phyloP scores from a whole-genome alignment of 257 asterid genomes.

The Fraxinus quadrangulata region DNA sequence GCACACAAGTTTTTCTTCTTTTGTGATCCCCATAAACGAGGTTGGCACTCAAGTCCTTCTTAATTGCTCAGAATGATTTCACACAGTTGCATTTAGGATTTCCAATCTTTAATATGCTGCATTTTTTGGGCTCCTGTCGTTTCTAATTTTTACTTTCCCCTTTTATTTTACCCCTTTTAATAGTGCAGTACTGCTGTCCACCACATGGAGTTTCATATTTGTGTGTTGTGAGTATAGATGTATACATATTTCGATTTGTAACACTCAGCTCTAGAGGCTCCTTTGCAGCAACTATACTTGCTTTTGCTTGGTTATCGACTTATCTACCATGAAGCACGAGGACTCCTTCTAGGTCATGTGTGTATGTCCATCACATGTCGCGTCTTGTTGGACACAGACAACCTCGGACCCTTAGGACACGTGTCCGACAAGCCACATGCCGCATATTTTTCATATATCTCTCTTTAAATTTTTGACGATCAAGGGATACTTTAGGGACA shows the following conservation, averaged over 20 bases:
- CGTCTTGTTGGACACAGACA: too few species aligned
- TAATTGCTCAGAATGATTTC: constrained; percentile 1
- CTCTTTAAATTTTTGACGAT: too few species aligned
- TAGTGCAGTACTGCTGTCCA: background rate
- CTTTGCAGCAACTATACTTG: background rate
- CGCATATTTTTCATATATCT: too few species aligned
- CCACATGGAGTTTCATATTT: background rate
- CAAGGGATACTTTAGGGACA: too few species aligned
- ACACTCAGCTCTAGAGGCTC: background rate
- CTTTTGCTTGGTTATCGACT: background rate
- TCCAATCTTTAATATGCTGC: background rate
- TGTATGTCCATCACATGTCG: too few species aligned
- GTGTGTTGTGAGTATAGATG: background rate
- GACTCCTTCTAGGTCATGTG: too few species aligned
- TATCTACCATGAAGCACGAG: too few species aligned
- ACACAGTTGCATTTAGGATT: background rate
- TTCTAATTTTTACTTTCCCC: background rate
- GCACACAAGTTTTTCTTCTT: constrained; percentile 99
- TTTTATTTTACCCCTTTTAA: background rate
- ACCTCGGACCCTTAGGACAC: too few species aligned
- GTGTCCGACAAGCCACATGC: too few species aligned
- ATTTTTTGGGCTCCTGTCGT: background rate
- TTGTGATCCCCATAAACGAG: constrained; percentile 98
- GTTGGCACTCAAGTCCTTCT: constrained; percentile 35
- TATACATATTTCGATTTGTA: background rate